A percentile compares a stretch with the other conserved stretches of the same genome.
phyloP scores from a whole-genome alignment of 148 eudicot genomes.

The Fagopyrum esculentum region DNA sequence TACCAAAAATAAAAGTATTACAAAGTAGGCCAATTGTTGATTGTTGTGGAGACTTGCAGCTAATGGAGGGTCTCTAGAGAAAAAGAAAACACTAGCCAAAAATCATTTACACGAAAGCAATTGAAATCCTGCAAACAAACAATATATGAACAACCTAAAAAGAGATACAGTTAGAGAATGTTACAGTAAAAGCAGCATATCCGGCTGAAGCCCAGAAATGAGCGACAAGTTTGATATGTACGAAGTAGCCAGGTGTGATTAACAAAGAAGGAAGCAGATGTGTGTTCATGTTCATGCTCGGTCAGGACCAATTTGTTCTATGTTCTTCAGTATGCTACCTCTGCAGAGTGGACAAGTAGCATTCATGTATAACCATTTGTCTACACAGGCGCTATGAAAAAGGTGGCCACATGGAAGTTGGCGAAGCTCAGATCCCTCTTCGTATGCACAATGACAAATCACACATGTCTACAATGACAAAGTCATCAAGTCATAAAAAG shows the following conservation, averaged over 20 bases:
- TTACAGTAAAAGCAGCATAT: constrained; percentile 12
- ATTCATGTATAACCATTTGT: constrained; percentile 81
- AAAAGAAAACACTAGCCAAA: not conserved
- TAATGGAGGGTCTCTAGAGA: not conserved
- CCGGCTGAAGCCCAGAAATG: constrained; percentile 10
- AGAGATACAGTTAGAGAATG: constrained; percentile 14
- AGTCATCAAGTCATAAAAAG: not conserved
- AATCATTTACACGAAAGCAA: constrained; percentile 21
- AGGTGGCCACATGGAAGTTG: constrained; percentile 90
- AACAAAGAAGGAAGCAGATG: constrained; percentile 16
- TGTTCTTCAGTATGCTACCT: constrained; percentile 68
- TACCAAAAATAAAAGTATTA: no score
- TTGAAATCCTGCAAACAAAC: constrained; percentile 14
- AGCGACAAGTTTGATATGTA: constrained; percentile 17
- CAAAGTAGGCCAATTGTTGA: no score
- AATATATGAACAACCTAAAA: constrained; percentile 1
- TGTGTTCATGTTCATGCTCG: constrained; percentile 34
- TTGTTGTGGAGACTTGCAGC: no score
- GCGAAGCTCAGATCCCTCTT: constrained; percentile 70
- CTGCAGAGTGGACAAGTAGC: constrained; percentile 98
- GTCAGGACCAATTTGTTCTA: constrained; percentile 51
- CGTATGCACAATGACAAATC: constrained; percentile 69
- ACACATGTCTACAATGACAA: constrained; percentile 56
- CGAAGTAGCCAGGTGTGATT: constrained; percentile 12
- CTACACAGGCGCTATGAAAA: constrained; percentile 77